Evolutionary conservation across 768 basidiomycete genomes (phyloP).

Genomic region (Lenzites betulinus): DNA sequence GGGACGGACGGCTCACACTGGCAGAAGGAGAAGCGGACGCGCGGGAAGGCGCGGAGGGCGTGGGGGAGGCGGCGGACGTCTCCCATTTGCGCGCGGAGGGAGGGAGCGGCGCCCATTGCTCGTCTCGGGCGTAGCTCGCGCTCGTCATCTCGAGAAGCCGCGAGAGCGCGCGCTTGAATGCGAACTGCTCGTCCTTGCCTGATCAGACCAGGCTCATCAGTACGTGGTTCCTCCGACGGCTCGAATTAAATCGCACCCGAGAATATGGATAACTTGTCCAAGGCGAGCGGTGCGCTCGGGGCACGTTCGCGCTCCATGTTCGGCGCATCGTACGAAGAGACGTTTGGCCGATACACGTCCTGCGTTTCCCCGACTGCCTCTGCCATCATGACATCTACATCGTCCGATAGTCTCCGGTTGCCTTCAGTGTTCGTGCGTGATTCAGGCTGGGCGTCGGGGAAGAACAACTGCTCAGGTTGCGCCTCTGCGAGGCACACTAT

Average conservation of each 20-base stretch:
- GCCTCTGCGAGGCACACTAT: conserved; percentile 44
- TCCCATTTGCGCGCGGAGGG: conserved; percentile 38
- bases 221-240: background rate
- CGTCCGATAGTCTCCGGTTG: conserved; percentile 2
- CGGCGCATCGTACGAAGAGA: conserved; percentile 50
- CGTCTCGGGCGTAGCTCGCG: conserved; percentile 34
- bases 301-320: conserved; percentile 35
- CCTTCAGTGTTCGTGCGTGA: background rate
- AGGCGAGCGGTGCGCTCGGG: conserved; percentile 33
- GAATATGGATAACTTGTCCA: conserved; percentile 57
- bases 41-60: background rate
- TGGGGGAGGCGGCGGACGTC: background rate
- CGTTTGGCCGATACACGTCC: conserved; percentile 55
- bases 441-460: conserved; percentile 46
- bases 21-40: background rate
- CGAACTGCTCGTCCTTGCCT: conserved; percentile 64
- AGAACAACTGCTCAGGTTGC: conserved; percentile 49
- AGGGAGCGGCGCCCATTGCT: conserved; percentile 41
- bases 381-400: conserved; percentile 42
- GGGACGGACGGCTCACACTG: background rate
- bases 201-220: background rate
- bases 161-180: conserved; percentile 62
- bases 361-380: conserved; percentile 54
- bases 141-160: conserved; percentile 60
- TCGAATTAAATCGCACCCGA: conserved; percentile 36